A percentile compares a stretch with the other conserved stretches of the same genome.
Conservation (phyloP, 2,329 filamentous ascomycete species). For the Botrytis paeoniae region DNA sequence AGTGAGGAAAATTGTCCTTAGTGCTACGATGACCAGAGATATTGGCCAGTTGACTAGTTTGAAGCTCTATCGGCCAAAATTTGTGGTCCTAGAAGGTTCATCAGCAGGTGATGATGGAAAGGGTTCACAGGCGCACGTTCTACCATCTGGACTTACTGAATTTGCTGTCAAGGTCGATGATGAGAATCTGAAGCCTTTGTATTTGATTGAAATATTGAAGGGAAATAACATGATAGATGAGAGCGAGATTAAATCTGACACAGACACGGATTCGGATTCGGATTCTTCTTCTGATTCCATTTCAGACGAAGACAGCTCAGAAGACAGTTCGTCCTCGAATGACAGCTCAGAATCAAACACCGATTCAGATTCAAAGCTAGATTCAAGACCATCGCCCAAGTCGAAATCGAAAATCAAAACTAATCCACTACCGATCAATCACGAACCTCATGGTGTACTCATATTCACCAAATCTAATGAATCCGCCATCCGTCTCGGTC, state of each 20-base stretch:
- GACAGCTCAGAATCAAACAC: slow-evolving; percentile 8
- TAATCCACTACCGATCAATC: slow-evolving; percentile 25
- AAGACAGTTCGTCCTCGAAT: slow-evolving; percentile 9
- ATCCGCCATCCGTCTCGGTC: slow-evolving; percentile 78
- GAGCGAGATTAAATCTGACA: slow-evolving; percentile 38
- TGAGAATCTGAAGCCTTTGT: slow-evolving; percentile 72
- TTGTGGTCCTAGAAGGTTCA: slow-evolving; percentile 68
- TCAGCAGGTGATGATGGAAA: slow-evolving; percentile 33
- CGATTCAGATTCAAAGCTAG: slow-evolving; percentile 17
- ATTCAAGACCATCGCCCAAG: neutral
- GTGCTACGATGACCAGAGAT: slow-evolving; percentile 88
- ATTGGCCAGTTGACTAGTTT: slow-evolving; percentile 74
- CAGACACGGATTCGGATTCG: slow-evolving; percentile 29
- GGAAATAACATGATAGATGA: slow-evolving; percentile 48
- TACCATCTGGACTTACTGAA: slow-evolving; percentile 65
- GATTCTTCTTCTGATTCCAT: slow-evolving; percentile 21
- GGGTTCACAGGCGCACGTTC: slow-evolving; percentile 47
- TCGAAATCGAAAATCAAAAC: neutral
- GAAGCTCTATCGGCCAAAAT: slow-evolving; percentile 67
- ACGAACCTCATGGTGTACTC: slow-evolving; percentile 49
- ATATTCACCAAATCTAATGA: slow-evolving; percentile 93
- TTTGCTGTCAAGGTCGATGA: slow-evolving; percentile 66
- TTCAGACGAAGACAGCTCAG: slow-evolving; percentile 17
- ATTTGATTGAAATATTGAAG: slow-evolving; percentile 73
- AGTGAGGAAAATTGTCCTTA: slow-evolving; percentile 82